phyloP scores from a whole-genome alignment of 2,329 filamentous ascomycete species.

The Penicillium rolfsii region DNA sequence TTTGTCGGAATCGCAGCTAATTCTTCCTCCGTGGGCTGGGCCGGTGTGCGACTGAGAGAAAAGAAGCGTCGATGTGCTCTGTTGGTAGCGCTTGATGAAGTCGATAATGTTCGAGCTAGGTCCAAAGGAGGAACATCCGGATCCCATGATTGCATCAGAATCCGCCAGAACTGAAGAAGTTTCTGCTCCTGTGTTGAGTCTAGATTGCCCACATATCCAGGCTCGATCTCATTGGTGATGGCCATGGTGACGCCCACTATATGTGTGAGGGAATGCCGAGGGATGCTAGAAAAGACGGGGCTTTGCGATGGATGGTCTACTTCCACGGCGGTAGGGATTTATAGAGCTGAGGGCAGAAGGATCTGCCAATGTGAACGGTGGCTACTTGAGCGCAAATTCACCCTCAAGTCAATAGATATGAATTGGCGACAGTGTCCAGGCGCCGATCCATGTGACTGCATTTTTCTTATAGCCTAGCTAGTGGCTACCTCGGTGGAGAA shows the following conservation, averaged over 20 bases:
- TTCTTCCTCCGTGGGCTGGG: conserved; percentile 16
- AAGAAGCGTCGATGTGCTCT: conserved; percentile 21
- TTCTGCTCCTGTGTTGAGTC: conserved; percentile 20
- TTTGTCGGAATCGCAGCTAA: conserved; percentile 20
- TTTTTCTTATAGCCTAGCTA: not conserved
- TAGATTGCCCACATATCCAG: conserved; percentile 23
- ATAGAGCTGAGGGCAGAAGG: not conserved
- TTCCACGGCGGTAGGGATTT: not conserved
- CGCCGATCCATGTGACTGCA: conserved; percentile 9
- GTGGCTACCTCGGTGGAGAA: conserved; percentile 4
- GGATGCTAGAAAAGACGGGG: not conserved
- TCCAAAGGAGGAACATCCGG: conserved; percentile 8
- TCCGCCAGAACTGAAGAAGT: conserved; percentile 22
- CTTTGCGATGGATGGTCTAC: not conserved
- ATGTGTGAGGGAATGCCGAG: not conserved
- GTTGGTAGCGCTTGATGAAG: not conserved
- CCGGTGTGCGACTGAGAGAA: conserved; percentile 18
- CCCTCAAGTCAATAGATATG: not conserved
- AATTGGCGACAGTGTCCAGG: not conserved
- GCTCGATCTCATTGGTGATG: not conserved
- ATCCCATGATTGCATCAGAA: conserved; percentile 26
- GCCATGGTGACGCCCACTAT: conserved; percentile 1
- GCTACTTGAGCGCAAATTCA: not conserved
- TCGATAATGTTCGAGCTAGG: conserved; percentile 4
- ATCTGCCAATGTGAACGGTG: not conserved